Evolutionary conservation across 2,329 filamentous ascomycete genomes (phyloP).

Genomic region (Piedraia hortae): DNA sequence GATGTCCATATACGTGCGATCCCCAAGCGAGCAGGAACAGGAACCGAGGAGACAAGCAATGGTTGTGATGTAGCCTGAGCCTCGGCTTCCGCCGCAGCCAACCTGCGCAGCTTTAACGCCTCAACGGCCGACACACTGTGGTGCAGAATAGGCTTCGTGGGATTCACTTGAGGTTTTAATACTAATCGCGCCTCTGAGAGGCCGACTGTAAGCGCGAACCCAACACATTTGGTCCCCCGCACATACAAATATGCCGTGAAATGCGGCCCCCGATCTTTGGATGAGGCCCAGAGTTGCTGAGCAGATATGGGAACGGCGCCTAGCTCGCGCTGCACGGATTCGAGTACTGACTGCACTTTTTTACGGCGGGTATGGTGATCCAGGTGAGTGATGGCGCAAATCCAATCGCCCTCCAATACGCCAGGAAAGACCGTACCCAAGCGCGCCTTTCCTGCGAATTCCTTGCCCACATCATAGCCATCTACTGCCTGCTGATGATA

Average conservation of each 20-base stretch:
- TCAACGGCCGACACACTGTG: constrained; percentile 3
- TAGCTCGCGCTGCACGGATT: constrained; percentile 34
- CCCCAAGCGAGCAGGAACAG: constrained; percentile 24
- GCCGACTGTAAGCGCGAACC: constrained; percentile 31
- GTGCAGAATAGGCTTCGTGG: too few species aligned
- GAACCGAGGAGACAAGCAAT: constrained; percentile 5
- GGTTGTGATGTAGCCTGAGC: constrained; percentile 3
- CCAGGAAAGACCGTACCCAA: constrained; percentile 3
- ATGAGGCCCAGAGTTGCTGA: constrained; percentile 25
- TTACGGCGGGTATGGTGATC: constrained; percentile 25
- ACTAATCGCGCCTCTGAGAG: constrained; percentile 28
- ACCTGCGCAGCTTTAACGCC: constrained; percentile 6
- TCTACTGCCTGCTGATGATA: constrained; percentile 34
- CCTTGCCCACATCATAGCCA: constrained; percentile 32
- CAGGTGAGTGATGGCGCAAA: constrained; percentile 30
- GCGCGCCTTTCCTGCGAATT: constrained; percentile 20
- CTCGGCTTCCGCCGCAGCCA: constrained; percentile 4
- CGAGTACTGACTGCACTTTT: constrained; percentile 25
- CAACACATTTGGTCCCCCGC: constrained; percentile 32
- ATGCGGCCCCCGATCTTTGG: constrained; percentile 11
- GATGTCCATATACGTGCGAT: constrained; percentile 40
- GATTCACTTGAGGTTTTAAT: constrained; percentile 9
- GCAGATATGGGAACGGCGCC: constrained; percentile 32
- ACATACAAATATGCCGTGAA: constrained; percentile 36
- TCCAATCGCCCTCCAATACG: constrained; percentile 17